Percentiles rank a stretch among this genome's conserved stretches.
Evolutionary conservation across 257 asterid species (phyloP).

Genomic region (Leonotis leonurus): DNA sequence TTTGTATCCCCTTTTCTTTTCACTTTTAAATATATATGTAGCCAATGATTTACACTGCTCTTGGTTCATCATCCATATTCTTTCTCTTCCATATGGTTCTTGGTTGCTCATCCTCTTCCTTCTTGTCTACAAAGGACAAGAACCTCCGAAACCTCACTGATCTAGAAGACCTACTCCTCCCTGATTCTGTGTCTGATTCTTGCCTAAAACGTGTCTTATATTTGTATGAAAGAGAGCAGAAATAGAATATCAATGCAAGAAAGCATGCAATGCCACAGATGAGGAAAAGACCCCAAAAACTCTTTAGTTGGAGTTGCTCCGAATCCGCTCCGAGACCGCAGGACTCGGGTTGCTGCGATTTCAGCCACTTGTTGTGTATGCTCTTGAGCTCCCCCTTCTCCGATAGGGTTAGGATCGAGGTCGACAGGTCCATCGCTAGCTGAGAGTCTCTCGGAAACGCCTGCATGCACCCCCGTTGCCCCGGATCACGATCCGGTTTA

Average conservation of each 20-base stretch:
- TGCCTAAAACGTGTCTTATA: slow-evolving; percentile 21
- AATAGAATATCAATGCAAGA: slow-evolving; percentile 30
- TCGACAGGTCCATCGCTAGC: no score
- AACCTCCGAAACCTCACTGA: slow-evolving; percentile 29
- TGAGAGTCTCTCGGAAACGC: no score
- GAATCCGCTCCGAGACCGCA: slow-evolving; percentile 10
- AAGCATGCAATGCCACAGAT: slow-evolving; percentile 38
- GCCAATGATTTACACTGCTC: no score
- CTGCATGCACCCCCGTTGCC: no score
- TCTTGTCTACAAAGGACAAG: slow-evolving; percentile 46
- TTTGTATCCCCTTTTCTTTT: no score
- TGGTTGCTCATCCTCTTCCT: slow-evolving; percentile 42
- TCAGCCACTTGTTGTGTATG: no score
- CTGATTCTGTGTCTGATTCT: slow-evolving; percentile 1
- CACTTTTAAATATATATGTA: no score
- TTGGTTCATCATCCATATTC: slow-evolving; percentile 24
- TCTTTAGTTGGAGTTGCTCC: slow-evolving; percentile 33
- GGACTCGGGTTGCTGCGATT: no score
- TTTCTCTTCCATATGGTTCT: slow-evolving; percentile 45
- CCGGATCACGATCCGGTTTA: no score
- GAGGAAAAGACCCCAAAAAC: slow-evolving; percentile 62
- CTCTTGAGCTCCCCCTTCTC: no score
- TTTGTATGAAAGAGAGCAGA: slow-evolving; percentile 22
- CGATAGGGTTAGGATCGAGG: no score
- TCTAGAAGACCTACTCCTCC: not conserved